Percentiles rank a stretch among this genome's conserved stretches.
phyloP scores from a whole-genome alignment of 306 rosid species.

The Adenanthera pavonina region DNA sequence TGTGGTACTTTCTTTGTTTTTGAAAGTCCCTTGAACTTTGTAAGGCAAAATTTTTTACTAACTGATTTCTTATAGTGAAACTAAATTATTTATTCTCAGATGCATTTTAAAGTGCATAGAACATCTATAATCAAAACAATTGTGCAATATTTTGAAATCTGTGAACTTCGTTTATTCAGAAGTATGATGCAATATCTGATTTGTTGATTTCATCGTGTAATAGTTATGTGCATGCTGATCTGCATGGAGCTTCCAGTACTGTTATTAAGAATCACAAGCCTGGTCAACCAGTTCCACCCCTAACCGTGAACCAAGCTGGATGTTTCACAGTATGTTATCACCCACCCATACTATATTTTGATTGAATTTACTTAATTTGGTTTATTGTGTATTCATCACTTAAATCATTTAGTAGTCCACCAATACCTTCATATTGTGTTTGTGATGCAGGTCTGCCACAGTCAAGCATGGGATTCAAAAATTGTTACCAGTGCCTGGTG shows the following conservation, averaged over 20 bases:
- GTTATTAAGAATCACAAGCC: slow-evolving; percentile 93
- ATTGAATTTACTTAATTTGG: slow-evolving; percentile 32
- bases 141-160: not conserved
- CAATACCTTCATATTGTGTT: slow-evolving; percentile 29
- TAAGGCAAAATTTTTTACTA: not conserved
- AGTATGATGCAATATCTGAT: slow-evolving; percentile 39
- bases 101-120: slow-evolving; percentile 13
- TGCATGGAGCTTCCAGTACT: slow-evolving; percentile 97
- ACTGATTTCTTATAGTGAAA: slow-evolving; percentile 5
- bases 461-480: slow-evolving; percentile 99
- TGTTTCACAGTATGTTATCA: slow-evolving; percentile 79
- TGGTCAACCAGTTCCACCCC: slow-evolving; percentile 87
- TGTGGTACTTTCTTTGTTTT: not conserved
- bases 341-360: slow-evolving; percentile 28
- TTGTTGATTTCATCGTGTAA: slow-evolving; percentile 46
- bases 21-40: not conserved
- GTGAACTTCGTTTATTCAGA: slow-evolving; percentile 11
- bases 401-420: slow-evolving; percentile 41
- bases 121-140: slow-evolving; percentile 19
- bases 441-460: slow-evolving; percentile 84
- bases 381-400: slow-evolving; percentile 35
- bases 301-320: slow-evolving; percentile 94
- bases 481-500: slow-evolving; percentile 99
- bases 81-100: not conserved
- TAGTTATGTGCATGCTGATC: slow-evolving; percentile 94